Base-by-base conservation (phyloP, 2,329 filamentous ascomycete genomes). In the Colletotrichum plurivorum region DNA sequence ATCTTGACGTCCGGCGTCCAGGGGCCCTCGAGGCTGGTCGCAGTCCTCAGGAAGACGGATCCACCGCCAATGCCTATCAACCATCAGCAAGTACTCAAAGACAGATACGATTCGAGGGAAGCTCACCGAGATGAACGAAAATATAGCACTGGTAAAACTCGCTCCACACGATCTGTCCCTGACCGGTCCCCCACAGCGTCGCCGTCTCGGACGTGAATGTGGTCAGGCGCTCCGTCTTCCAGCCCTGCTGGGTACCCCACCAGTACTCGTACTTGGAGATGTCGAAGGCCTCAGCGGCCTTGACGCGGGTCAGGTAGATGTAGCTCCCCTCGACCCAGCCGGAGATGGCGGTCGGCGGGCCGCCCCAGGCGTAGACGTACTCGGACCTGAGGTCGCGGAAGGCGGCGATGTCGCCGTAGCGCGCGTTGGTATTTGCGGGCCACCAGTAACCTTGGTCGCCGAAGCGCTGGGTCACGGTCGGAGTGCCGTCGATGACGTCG, bases 101-200 rank as follows among this genome's bases (percentile, higher is more conserved):
- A 4, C 5, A 10, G 9, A n/a, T 5, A 22, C 16, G 2, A 2
- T 1, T 4, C 7, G 2, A 20, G 13, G 5, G 18, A 1, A 15
- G n/a, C 61, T 20, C 56, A 73, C 74, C 71, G 10, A 77, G 43
- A 20, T 82, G 76, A 7, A 82, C 79, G 39, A 79, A 78, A 0
- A 82, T 73, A 54, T 83, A 83, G 31, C 76, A 76, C 18, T 72
- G 61, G 22, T 78, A 81, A 22, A 76, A 74, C 6, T 75, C 71
- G 67, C 75, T 82, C 67, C 79, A 82, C 5, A 79, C 75, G 25
- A 83, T 72, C 68, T 82, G 79, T 0, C 80, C 81, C 66, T 82
- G 80, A 0, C 80, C 80, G 12, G 74, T 75, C 7, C 75, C 77
- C 78, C 78, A 81, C 75, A 80, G 75, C 0, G 80, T 78, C 2